A percentile compares a stretch with the other conserved stretches of the same genome.
Evolutionary conservation across 1,284 basidiomycete species (phyloP).

Genomic region (Athelia sp.): DNA sequence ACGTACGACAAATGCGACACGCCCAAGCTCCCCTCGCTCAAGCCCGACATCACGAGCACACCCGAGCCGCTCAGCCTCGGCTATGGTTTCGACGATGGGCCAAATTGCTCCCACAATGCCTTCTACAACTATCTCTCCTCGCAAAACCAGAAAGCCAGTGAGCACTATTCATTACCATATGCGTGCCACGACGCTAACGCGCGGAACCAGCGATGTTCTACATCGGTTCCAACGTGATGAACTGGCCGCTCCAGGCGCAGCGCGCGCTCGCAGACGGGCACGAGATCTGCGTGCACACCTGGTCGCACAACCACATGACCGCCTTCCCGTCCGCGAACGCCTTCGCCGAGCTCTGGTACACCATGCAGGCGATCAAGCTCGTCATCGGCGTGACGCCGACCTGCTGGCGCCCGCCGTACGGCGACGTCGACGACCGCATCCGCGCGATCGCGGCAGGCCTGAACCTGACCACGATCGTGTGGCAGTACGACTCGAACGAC

Average conservation of each 20-base stretch:
- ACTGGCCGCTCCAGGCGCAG: constrained; percentile 69
- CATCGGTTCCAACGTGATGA: constrained; percentile 72
- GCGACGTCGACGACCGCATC: constrained; percentile 69
- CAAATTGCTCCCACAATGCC: too few species aligned
- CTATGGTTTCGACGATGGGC: constrained; percentile 66
- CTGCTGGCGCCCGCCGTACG: too few species aligned
- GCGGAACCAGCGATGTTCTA: constrained; percentile 59
- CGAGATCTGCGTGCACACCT: constrained; percentile 56
- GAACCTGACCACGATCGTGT: constrained; percentile 54
- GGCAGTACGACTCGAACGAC: constrained; percentile 68
- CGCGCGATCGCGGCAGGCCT: constrained; percentile 58
- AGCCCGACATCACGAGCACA: constrained; percentile 52
- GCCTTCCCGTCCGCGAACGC: constrained; percentile 67
- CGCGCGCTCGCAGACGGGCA: constrained; percentile 62
- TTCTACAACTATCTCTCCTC: constrained; percentile 59
- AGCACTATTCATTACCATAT: constrained; percentile 14
- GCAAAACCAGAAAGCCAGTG: constrained; percentile 68
- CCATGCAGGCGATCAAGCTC: constrained; percentile 49
- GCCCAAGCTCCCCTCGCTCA: constrained; percentile 37
- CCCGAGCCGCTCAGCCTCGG: constrained; percentile 66
- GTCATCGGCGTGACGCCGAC: constrained; percentile 56
- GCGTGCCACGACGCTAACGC: background rate
- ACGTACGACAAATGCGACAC: constrained; percentile 53
- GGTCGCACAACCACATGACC: constrained; percentile 66
- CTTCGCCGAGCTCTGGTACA: constrained; percentile 80